Base-by-base conservation (phyloP, 331 rosid species). In the Malus hybrid region DNA sequence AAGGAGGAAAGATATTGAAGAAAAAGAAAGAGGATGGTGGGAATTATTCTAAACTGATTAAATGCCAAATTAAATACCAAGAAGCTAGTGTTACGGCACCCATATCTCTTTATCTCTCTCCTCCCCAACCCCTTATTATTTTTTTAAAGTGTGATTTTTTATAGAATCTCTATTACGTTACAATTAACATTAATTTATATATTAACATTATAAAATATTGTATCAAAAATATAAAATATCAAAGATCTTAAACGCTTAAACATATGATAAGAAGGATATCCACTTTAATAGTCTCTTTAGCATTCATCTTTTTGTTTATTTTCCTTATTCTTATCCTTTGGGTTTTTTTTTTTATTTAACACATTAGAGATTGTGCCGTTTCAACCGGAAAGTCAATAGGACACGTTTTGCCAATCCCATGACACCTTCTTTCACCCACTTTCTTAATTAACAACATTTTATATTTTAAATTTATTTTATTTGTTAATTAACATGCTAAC, bases 341-440 rank as follows among this genome's bases (percentile, higher is more conserved):
- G 10, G 5, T 6, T 6, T n/a, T 3, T 11, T 15, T 26, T 14
- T 62, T 62, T 0, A 6, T 29, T 12, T 29, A 11, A 29, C 11
- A 29, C 19, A 10, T 19, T 4, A 19, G 16, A 18, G 57, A 53
- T 71, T 44, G 69, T 74, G 81, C 88, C 82, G 76, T 81, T 86
- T 72, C 73, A 68, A 55, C 56, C 80, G 85, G 78, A 52, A 71
- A 78, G 80, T 82, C 82, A 80, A 68, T 78, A 28, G 22, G 53
- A 64, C 79, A 72, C 73, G 80, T 78, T 78, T 78, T 82, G 81
- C 82, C 66, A 28, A 76, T 67, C 66, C 14, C 24, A 7, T 19
- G 61, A 74, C 70, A 44, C 50, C 70, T 75, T 72, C 68, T 50
- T 62, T n/a, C 55, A 36, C 22, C 33, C 34, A 14, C 56, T 44